Evolutionary conservation across 345 rosid species (phyloP), one percentile per base, ranked within the genome.

Genomic region (Arabis hirsuta): DNA sequence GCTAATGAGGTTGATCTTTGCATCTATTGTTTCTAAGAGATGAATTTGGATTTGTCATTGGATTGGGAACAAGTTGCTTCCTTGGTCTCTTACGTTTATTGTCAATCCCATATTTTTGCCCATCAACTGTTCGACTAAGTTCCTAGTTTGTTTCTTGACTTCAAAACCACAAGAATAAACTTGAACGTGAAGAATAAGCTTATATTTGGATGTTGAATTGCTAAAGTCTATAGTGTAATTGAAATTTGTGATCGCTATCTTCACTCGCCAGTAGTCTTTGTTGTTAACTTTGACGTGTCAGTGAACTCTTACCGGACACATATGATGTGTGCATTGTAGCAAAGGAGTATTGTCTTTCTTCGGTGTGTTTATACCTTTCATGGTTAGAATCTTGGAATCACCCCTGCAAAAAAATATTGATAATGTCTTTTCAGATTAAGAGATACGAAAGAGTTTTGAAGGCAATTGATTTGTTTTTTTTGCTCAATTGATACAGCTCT

Each of bases 211-310:
- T 93, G 98, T 79, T 87, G 97, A 42, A 87, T 62, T 8, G 84
- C 92, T 0, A 93, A 80, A 2, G 81, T 82, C 98, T 97, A 90
- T 0, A 79, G 82, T 0, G 98, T 48, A 87, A 64, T 90, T 86
- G 82, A 90, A 89, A 69, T 89, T 90, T 4, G 90, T 87, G 47
- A 93, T 57, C 0, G 92, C 62, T 0, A 93, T 76, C 87, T 93
- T 90, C 29, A 79, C 87, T 0, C 90, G 85, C 97, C 96, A 93
- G 58, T 88, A 86, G 19, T 93, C 90, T 81, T 82, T 83, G 71
- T 88, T 89, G 77, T 87, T 90, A 11, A 61, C 67, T 79, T 90
- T 90, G 12, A 90, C 87, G 55, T 93, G 96, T 94, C 97, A 93
- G 72, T 93, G 96, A 32, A 93, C 88, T 53, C 94, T 81, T 7